Evolutionary conservation across 1,284 basidiomycete species (phyloP).

Genomic region (Inonotus hispidus): DNA sequence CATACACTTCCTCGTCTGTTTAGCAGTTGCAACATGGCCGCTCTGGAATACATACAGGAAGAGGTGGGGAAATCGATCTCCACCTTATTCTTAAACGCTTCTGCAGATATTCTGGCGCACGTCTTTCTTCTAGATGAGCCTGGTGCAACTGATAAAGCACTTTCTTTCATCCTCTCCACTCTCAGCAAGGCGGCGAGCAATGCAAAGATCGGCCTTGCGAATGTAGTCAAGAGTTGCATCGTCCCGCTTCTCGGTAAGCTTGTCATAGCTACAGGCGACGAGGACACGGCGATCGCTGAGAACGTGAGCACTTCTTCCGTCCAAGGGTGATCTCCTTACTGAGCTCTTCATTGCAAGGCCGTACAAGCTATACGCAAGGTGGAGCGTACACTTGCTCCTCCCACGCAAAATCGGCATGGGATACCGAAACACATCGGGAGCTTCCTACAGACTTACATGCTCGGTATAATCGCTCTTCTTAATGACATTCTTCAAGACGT

Average conservation of each 20-base stretch:
- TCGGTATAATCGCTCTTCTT: constrained; percentile 77
- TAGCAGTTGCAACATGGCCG: constrained; percentile 46
- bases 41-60: constrained; percentile 39
- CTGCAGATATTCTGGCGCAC: constrained; percentile 64
- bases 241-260: constrained; percentile 68
- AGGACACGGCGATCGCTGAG: constrained; percentile 39
- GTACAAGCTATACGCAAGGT: constrained; percentile 59
- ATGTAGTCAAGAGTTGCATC: constrained; percentile 58
- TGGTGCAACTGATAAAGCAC: constrained; percentile 46
- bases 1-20: constrained; percentile 72
- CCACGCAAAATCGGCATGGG: constrained; percentile 22
- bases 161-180: constrained; percentile 58
- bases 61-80: constrained; percentile 44
- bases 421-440: constrained; percentile 38
- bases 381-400: constrained; percentile 33
- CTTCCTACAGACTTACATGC: constrained; percentile 70
- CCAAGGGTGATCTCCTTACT: background rate
- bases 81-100: constrained; percentile 55
- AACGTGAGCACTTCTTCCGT: constrained; percentile 33
- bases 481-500: constrained; percentile 82
- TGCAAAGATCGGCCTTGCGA: constrained; percentile 41
- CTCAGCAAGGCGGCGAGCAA: constrained; percentile 37
- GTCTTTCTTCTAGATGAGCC: constrained; percentile 59
- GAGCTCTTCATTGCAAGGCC: constrained; percentile 38
- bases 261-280: constrained; percentile 72